Percentiles rank a stretch among this genome's conserved stretches.
Evolutionary conservation across 345 rosid species (phyloP).

Genomic region (Citrus reticulata): DNA sequence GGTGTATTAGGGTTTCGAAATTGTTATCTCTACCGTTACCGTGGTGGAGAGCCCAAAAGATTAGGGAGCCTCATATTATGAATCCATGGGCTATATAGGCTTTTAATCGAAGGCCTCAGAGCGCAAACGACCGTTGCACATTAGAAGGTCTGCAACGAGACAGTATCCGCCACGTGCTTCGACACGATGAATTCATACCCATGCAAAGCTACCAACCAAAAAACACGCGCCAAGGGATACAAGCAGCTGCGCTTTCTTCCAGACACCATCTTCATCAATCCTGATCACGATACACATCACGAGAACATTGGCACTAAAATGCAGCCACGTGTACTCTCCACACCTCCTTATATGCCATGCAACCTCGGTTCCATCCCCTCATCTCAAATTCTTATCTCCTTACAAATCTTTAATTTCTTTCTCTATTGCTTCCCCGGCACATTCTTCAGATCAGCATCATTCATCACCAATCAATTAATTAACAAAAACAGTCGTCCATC

Average conservation of each 20-base stretch:
- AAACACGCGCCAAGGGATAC: slow-evolving; percentile 13
- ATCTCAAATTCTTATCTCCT: background rate
- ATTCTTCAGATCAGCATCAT: too few relatives aligned
- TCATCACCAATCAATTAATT: too few relatives aligned
- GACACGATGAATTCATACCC: background rate
- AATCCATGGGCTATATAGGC: background rate
- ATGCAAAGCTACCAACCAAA: slow-evolving; percentile 14
- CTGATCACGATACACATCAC: background rate
- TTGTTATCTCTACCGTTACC: too few relatives aligned
- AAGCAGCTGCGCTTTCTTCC: background rate
- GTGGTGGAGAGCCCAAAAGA: too few relatives aligned
- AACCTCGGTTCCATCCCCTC: background rate
- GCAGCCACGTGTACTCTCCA: background rate
- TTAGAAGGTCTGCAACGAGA: background rate
- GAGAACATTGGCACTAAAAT: background rate
- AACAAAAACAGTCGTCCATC: background rate
- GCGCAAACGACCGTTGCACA: too few relatives aligned
- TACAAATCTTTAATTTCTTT: too few relatives aligned
- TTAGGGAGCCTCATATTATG: too few relatives aligned
- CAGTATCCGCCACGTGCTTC: slow-evolving; percentile 4
- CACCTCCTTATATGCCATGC: background rate
- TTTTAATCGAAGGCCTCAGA: background rate
- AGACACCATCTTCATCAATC: background rate
- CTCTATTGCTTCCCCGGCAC: too few relatives aligned
- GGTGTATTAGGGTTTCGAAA: too few relatives aligned